phyloP scores from a whole-genome alignment of 2,329 filamentous ascomycete genomes.

The Aspergillus sp. region DNA sequence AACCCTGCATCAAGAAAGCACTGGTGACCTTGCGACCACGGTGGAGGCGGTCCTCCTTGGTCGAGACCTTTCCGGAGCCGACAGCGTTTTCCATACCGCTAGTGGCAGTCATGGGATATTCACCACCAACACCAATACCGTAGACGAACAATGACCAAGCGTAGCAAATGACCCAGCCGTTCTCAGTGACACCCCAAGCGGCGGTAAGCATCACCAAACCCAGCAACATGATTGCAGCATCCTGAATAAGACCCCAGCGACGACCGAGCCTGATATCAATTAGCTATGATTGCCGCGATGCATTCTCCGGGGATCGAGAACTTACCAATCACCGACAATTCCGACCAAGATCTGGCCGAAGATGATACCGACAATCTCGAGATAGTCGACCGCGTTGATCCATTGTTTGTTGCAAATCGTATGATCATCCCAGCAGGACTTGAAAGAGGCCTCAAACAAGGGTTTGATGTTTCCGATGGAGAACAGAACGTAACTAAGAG shows the following conservation, averaged over 20 bases:
- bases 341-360: slow-evolving; percentile 87
- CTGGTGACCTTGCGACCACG: slow-evolving; percentile 93
- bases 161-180: slow-evolving; percentile 98
- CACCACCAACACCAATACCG: slow-evolving; percentile 67
- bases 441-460: slow-evolving; percentile 75
- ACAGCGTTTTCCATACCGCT: slow-evolving; percentile 91
- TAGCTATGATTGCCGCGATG: slow-evolving; percentile 4
- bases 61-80: slow-evolving; percentile 82
- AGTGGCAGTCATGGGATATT: slow-evolving; percentile 96
- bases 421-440: slow-evolving; percentile 70
- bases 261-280: slow-evolving; percentile 69
- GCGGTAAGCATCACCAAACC: slow-evolving; percentile 90
- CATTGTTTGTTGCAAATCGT: slow-evolving; percentile 74
- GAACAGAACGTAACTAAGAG: slow-evolving; percentile 80
- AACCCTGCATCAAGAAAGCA: slow-evolving; percentile 97
- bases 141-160: slow-evolving; percentile 94
- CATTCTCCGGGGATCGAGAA: neutral
- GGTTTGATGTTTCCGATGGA: slow-evolving; percentile 92
- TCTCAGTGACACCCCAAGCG: slow-evolving; percentile 80
- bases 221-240: slow-evolving; percentile 90
- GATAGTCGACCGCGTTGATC: slow-evolving; percentile 81
- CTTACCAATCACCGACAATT: slow-evolving; percentile 69
- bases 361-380: slow-evolving; percentile 94
- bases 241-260: slow-evolving; percentile 93
- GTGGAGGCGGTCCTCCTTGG: slow-evolving; percentile 88